A percentile compares a stretch with the other conserved stretches of the same genome.
phyloP scores from a whole-genome alignment of 768 basidiomycete species.

The Suillus americanus region DNA sequence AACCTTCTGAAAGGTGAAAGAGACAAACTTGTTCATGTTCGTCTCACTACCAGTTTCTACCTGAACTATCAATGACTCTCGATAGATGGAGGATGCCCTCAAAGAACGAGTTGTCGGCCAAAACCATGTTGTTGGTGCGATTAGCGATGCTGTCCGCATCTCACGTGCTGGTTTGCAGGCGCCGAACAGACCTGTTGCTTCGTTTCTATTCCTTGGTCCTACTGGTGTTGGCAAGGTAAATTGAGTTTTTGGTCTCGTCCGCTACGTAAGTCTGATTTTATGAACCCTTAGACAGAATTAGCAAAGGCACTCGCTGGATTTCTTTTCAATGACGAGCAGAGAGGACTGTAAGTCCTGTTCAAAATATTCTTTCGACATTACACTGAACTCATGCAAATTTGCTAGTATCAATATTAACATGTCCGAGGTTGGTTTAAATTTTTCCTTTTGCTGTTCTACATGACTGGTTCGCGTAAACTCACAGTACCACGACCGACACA shows the following conservation, averaged over 20 bases:
- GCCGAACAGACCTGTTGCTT: constrained; percentile 86
- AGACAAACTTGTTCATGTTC: constrained; percentile 84
- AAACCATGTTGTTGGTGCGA: constrained; percentile 80
- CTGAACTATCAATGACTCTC: background rate
- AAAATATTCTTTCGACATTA: background rate
- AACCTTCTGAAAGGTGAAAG: constrained; percentile 86
- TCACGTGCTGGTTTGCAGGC: constrained; percentile 90
- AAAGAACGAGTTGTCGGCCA: constrained; percentile 83
- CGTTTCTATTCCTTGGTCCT: constrained; percentile 88
- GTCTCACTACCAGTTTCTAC: constrained; percentile 27
- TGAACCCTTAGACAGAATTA: constrained; percentile 66
- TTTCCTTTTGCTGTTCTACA: background rate
- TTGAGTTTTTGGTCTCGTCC: background rate
- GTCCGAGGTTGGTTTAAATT: constrained; percentile 58
- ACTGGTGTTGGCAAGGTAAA: constrained; percentile 83
- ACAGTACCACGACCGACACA: constrained; percentile 91
- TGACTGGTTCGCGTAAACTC: background rate
- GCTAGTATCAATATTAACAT: constrained; percentile 87
- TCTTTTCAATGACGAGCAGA: constrained; percentile 85
- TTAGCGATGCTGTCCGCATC: constrained; percentile 89
- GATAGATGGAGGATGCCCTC: constrained; percentile 85
- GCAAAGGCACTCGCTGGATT: constrained; percentile 87
- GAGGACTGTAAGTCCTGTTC: constrained; percentile 65
- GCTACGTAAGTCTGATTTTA: constrained; percentile 6
- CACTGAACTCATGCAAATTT: constrained; percentile 1